phyloP scores from a whole-genome alignment of 2,329 filamentous ascomycete species.

The Pyrenophora teres region DNA sequence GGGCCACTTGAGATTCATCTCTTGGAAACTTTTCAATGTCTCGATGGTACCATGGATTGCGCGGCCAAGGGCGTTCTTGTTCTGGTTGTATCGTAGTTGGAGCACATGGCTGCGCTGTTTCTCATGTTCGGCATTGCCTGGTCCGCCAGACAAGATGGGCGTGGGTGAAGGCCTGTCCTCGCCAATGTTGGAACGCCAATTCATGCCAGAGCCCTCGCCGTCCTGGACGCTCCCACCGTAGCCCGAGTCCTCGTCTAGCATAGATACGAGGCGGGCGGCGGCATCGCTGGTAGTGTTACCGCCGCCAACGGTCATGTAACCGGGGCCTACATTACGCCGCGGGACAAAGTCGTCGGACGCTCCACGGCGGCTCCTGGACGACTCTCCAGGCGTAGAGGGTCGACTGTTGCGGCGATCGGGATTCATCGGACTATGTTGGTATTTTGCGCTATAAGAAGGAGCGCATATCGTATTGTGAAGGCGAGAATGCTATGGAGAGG shows the following conservation, averaged over 20 bases:
- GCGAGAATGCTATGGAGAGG: constrained; percentile 9
- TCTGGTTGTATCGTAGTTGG: constrained; percentile 93
- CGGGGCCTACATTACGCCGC: constrained; percentile 52
- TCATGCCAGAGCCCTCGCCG: constrained; percentile 61
- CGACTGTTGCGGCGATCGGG: constrained; percentile 30
- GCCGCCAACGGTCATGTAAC: constrained; percentile 86
- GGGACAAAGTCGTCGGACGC: constrained; percentile 31
- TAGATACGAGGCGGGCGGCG: constrained; percentile 76
- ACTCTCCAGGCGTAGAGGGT: constrained; percentile 30
- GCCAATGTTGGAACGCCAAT: constrained; percentile 61
- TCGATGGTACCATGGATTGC: constrained; percentile 88
- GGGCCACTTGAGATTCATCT: constrained; percentile 90
- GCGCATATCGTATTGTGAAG: constrained; percentile 39
- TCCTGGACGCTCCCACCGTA: constrained; percentile 79
- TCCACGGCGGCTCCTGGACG: constrained; percentile 34
- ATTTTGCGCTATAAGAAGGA: constrained; percentile 19
- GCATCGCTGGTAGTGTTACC: constrained; percentile 77
- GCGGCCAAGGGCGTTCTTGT: constrained; percentile 82
- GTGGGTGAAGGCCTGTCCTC: constrained; percentile 63
- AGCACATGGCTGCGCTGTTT: constrained; percentile 78
- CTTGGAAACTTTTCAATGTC: constrained; percentile 78
- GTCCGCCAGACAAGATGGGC: constrained; percentile 55
- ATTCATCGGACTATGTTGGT: constrained; percentile 33
- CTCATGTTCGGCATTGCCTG: constrained; percentile 63
- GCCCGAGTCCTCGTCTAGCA: constrained; percentile 86